A percentile compares a stretch with the other conserved stretches of the same genome.
These are phyloP conservation scores for Rhodamnia argentea DNA, from an alignment of 345 rosid species.

Conservation along the genomic window DNA sequence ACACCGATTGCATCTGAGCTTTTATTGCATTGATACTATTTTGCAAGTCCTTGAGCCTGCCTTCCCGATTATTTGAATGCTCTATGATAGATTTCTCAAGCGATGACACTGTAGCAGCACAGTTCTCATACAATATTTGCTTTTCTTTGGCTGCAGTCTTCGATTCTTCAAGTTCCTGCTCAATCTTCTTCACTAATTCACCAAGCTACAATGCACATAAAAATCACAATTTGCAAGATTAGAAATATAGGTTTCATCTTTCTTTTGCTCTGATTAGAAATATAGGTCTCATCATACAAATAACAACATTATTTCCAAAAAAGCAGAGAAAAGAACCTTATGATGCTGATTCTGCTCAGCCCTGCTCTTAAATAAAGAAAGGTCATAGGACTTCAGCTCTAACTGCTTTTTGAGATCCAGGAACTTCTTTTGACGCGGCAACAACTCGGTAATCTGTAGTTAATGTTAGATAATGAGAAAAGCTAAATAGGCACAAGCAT, in stretches of 20 bases:
- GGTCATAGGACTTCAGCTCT: slow-evolving; percentile 81
- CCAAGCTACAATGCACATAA: slow-evolving; percentile 39
- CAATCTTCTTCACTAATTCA: slow-evolving; percentile 74
- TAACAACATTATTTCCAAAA: neutral
- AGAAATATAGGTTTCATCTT: neutral
- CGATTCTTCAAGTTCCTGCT: slow-evolving; percentile 72
- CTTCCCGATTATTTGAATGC: slow-evolving; percentile 70
- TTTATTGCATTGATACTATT: slow-evolving; percentile 57
- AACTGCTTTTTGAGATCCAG: slow-evolving; percentile 60
- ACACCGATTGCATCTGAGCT: slow-evolving; percentile 58
- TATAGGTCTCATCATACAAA: neutral
- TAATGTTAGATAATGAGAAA: slow-evolving; percentile 12
- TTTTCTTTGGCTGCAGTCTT: slow-evolving; percentile 55
- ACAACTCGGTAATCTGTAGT: slow-evolving; percentile 69
- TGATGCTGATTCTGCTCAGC: slow-evolving; percentile 98
- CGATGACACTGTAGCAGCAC: slow-evolving; percentile 36
- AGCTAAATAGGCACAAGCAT: neutral
- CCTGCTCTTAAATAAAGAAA: slow-evolving; percentile 77
- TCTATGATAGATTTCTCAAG: slow-evolving; percentile 81
- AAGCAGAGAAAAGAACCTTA: slow-evolving; percentile 44
- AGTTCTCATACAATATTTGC: slow-evolving; percentile 39
- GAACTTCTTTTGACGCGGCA: slow-evolving; percentile 65
- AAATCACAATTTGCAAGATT: neutral
- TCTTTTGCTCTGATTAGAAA: neutral
- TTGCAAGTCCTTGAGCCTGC: slow-evolving; percentile 74